phyloP scores from a whole-genome alignment of 2,329 filamentous ascomycete genomes.

The Blumeria hordei region DNA sequence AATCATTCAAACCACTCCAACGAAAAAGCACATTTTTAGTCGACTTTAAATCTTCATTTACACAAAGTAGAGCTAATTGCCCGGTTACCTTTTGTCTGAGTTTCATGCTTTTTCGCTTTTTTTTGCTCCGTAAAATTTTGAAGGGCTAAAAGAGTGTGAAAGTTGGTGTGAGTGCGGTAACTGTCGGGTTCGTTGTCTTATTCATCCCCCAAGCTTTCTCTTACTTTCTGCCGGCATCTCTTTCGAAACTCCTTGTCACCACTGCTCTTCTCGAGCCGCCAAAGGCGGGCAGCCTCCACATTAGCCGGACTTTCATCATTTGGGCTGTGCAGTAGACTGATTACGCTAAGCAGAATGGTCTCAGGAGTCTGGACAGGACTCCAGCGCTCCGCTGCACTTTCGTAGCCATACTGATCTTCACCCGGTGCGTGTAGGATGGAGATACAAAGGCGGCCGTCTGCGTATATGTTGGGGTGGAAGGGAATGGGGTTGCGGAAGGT shows the following conservation, averaged over 20 bases:
- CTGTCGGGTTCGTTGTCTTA: constrained; percentile 9
- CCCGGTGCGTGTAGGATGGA: constrained; percentile 89
- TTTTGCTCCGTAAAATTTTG: too few relatives aligned
- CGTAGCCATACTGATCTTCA: constrained; percentile 87
- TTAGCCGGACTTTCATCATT: constrained; percentile 43
- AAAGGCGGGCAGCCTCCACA: constrained; percentile 70
- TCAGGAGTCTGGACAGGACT: constrained; percentile 84
- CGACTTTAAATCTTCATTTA: too few relatives aligned
- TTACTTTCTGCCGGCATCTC: constrained; percentile 52
- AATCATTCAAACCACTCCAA: too few relatives aligned
- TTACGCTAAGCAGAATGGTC: constrained; percentile 77
- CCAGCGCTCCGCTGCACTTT: constrained; percentile 77
- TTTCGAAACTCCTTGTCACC: constrained; percentile 49
- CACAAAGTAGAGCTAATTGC: too few relatives aligned
- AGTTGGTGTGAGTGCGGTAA: too few relatives aligned
- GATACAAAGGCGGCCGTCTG: constrained; percentile 74
- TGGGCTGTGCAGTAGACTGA: constrained; percentile 74
- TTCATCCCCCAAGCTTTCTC: constrained; percentile 59
- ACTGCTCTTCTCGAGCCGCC: constrained; percentile 50
- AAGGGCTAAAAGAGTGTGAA: too few relatives aligned
- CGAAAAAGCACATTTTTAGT: too few relatives aligned
- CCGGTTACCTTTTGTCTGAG: too few relatives aligned
- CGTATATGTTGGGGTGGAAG: constrained; percentile 91
- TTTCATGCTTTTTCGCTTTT: too few relatives aligned
- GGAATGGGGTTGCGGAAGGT: constrained; percentile 62